Base-by-base conservation (phyloP, 805 yeast species). In the Spathaspora passalidarum region DNA sequence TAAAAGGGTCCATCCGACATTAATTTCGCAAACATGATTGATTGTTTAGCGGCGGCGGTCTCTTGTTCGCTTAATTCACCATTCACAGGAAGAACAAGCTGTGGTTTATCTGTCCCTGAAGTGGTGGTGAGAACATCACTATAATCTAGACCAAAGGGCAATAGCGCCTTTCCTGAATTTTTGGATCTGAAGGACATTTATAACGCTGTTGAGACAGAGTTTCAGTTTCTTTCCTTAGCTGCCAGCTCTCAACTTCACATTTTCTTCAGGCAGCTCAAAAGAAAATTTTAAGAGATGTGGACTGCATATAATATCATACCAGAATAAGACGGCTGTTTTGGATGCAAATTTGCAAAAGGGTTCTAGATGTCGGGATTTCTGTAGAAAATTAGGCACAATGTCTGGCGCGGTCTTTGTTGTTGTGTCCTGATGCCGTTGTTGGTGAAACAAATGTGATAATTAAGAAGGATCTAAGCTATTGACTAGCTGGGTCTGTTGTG, bases 91-190 rank as follows among this genome's bases (percentile, higher is more conserved):
- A 86, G 59, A 19, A 79, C 69, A 63, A 61, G 75, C 59, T 68
- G 65, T 45, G 81, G 64, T 49, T 72, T 59, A 47, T 73, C 66
- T 42, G 71, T 62, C 38, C 61, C 61, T 50, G 60, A 54, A 44
- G 63, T 62, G 14, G 71, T 61, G 19, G 65, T 47, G 39, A 66
- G 50, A 32, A 85, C 72, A 57, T 86, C 92, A 23, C 76, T 72
- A 59, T 80, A 83, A 43, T 82, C 88, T 42, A 86, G 62, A 9
- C 94, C 91, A 63, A 84, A 83, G n/a, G 91, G 91, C 43, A 85
- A 64, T 52, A 67, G 66, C 55, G 54, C 79, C 55, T 62, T 63
- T n/a, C 73, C 70, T 20, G 73, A 63, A 39, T 72, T 68, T 46
- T 76, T 73, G 26, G 71, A 70, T 53, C 81, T 74, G 60, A 76